A percentile compares a stretch with the other conserved stretches of the same genome.
phyloP scores from a whole-genome alignment of 2,329 filamentous ascomycete genomes.

The Thielaviopsis populi region DNA sequence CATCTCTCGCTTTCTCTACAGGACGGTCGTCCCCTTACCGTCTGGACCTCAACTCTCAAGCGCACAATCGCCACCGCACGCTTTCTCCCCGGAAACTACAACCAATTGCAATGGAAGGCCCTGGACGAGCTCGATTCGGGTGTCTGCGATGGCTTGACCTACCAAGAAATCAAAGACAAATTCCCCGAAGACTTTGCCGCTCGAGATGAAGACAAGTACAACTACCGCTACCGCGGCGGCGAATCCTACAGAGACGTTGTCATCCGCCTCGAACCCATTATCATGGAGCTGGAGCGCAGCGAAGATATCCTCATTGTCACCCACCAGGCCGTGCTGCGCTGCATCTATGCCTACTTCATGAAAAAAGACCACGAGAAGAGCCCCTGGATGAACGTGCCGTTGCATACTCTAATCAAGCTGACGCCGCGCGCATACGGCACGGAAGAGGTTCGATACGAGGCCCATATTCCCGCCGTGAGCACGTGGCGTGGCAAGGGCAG shows the following conservation, averaged over 20 bases:
- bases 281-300: constrained; percentile 94
- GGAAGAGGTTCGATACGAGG: constrained; percentile 72
- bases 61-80: constrained; percentile 86
- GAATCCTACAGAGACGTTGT: constrained; percentile 95
- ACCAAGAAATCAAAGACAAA: constrained; percentile 78
- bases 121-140: constrained; percentile 93
- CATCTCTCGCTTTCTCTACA: constrained; percentile 22
- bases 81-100: constrained; percentile 65
- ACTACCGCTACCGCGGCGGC: constrained; percentile 93
- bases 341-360: constrained; percentile 99
- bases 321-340: constrained; percentile 89
- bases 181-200: constrained; percentile 93
- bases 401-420: constrained; percentile 92
- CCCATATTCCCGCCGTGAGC: constrained; percentile 87
- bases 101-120: constrained; percentile 97
- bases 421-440: constrained; percentile 91
- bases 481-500: constrained; percentile 93
- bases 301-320: constrained; percentile 98
- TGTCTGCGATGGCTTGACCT: constrained; percentile 91
- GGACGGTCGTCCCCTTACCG: constrained; percentile 45
- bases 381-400: constrained; percentile 96
- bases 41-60: constrained; percentile 49
- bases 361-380: constrained; percentile 84
- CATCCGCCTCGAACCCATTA: constrained; percentile 93
- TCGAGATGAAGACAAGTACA: constrained; percentile 97